Evolutionary conservation across 2,329 filamentous ascomycete genomes (phyloP).

Genomic region (Drechslera avenae): DNA sequence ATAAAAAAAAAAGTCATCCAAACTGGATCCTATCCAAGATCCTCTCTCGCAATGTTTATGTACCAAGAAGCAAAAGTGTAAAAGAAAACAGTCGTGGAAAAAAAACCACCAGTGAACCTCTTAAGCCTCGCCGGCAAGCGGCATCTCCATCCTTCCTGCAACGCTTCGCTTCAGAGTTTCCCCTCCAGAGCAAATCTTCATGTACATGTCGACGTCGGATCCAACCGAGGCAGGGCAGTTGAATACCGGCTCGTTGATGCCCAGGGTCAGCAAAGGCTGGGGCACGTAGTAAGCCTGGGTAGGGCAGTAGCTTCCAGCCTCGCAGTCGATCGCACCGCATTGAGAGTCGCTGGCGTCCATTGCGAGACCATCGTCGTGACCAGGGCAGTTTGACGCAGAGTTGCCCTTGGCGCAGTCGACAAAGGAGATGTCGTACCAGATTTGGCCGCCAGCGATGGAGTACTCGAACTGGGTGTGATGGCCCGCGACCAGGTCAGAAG

Average conservation of each 20-base stretch:
- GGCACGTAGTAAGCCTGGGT: slow-evolving; percentile 34
- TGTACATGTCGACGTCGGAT: slow-evolving; percentile 24
- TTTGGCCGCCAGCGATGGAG: slow-evolving; percentile 17
- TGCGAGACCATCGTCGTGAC: slow-evolving; percentile 26
- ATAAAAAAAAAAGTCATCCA: slow-evolving; percentile 1
- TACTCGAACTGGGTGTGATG: slow-evolving; percentile 38
- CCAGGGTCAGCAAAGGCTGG: slow-evolving; percentile 23
- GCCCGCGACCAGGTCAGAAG: slow-evolving; percentile 21
- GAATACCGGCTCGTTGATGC: slow-evolving; percentile 31
- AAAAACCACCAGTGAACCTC: too few relatives aligned
- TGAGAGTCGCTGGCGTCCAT: slow-evolving; percentile 20
- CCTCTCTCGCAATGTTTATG: too few relatives aligned
- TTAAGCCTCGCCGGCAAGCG: too few relatives aligned
- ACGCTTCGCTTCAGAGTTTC: background rate
- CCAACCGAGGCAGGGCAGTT: slow-evolving; percentile 18
- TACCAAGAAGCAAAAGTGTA: too few relatives aligned
- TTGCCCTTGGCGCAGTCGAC: slow-evolving; percentile 34
- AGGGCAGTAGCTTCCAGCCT: slow-evolving; percentile 29
- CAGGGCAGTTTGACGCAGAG: slow-evolving; percentile 26
- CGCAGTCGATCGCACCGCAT: slow-evolving; percentile 23
- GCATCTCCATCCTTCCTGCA: too few relatives aligned
- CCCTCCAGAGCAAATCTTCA: slow-evolving; percentile 25
- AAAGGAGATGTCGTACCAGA: slow-evolving; percentile 38
- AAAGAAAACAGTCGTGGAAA: too few relatives aligned
- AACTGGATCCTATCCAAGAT: too few relatives aligned